Base-by-base conservation (phyloP, 768 basidiomycete genomes). In the Russula ochroleuca region DNA sequence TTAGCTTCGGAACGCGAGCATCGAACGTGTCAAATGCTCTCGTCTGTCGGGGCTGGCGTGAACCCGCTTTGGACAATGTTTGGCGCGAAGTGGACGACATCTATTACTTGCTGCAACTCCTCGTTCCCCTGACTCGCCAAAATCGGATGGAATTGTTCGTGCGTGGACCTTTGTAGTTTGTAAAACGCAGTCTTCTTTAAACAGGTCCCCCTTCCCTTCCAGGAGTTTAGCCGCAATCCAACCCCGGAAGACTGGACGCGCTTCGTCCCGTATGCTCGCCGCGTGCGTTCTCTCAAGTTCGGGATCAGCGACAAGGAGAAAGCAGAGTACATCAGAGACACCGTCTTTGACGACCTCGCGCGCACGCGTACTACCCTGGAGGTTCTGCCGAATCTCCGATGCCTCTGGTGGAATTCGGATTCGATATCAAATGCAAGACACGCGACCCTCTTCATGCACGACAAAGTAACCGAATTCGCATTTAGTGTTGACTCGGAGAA, bases 381-480 rank as follows among this genome's bases (percentile, higher is more conserved):
- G 41, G n/a, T 68, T 14, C 56, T 68, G 57, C 67, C 67, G 23
- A 68, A 68, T 59, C 45, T 68, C 10, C 65, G 59, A 9, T 33
- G 41, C 25, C 59, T 68, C 5, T 53, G 49, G 25, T 68, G 67
- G 67, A 41, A 56, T 21, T 33, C 11, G 19, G n/a, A 21, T 9
- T 23, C 31, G 14, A 37, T 15, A 2, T 28, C 58, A 28, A 28
- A 28, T 28, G 28, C 28, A 49, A 50, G 47, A 6, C n/a, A 57
- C 40, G 64, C 54, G 1, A 35, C 61, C 33, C 53, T 67, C 48
- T 68, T 68, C 41, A 68, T 68, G 67, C 67, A 68, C 51, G 67
- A 68, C 57, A 57, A 59, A 60, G 41, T 68, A 5, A 53, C 53
- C 19, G 65, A 68, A 47, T 63, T 63, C 58, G 23, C 48, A 23